These are phyloP conservation scores for Cryphonectria japonica DNA, from an alignment of 2,329 filamentous ascomycete genomes.

Conservation along the genomic window DNA sequence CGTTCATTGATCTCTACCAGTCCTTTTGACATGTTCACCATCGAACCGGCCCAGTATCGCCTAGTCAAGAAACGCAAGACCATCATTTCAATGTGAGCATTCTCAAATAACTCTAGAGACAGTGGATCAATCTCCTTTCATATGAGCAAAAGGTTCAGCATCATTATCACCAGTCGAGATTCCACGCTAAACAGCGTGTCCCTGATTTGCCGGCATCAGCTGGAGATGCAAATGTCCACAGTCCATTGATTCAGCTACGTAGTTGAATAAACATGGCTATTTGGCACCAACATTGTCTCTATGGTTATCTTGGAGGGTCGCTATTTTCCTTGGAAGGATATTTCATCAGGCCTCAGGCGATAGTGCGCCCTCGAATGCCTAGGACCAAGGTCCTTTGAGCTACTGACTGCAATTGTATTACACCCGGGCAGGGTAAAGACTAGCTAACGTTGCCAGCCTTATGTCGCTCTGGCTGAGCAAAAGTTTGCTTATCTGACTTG, in stretches of 20 bases:
- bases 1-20: conserved; percentile 1
- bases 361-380: background rate
- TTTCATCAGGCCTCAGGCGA: background rate
- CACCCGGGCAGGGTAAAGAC: background rate
- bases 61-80: background rate
- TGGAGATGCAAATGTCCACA: background rate
- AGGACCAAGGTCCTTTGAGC: background rate
- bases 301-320: too few relatives aligned
- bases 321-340: background rate
- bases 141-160: background rate
- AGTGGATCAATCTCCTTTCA: background rate
- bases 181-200: background rate
- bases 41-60: background rate
- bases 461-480: background rate
- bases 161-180: background rate
- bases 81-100: background rate
- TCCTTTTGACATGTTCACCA: background rate
- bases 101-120: background rate
- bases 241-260: background rate
- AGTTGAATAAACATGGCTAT: background rate
- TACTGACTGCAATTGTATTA: background rate
- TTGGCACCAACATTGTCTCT: background rate
- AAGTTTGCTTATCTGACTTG: background rate
- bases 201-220: background rate
- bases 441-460: background rate